A percentile compares a stretch with the other conserved stretches of the same genome.
Evolutionary conservation across 169 alveolate genomes (phyloP).

Genomic region (Babesia caballi): DNA sequence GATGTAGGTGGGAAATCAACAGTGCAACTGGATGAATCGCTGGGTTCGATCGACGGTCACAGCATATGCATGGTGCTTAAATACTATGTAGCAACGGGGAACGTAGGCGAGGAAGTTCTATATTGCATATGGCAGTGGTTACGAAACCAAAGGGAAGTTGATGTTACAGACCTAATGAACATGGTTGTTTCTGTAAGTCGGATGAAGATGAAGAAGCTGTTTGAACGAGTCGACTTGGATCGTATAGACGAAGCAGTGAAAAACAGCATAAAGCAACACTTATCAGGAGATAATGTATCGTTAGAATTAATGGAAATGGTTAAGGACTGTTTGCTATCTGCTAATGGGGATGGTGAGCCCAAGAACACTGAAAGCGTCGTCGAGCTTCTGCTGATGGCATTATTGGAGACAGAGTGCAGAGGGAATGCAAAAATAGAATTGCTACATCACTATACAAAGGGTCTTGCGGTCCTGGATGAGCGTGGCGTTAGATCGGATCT

Average conservation of each 20-base stretch:
- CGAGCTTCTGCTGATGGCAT: neutral
- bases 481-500: neutral
- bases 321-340: neutral
- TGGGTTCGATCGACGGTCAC: conserved; percentile 20
- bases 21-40: neutral
- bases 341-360: neutral
- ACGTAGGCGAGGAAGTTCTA: neutral
- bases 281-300: neutral
- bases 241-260: no score
- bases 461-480: neutral
- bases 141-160: neutral
- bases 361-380: neutral
- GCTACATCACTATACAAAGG: neutral
- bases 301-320: no score
- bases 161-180: neutral
- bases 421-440: neutral
- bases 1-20: neutral
- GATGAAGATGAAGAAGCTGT: no score
- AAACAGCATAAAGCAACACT: no score
- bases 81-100: neutral
- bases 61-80: conserved; percentile 46
- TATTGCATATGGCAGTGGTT: neutral
- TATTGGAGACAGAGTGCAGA: neutral
- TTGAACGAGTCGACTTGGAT: no score
- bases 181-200: conserved; percentile 4